Percentiles rank a stretch among this genome's conserved stretches.
Evolutionary conservation across 768 basidiomycete species (phyloP).

Genomic region (Macrolepiota albuminosa): DNA sequence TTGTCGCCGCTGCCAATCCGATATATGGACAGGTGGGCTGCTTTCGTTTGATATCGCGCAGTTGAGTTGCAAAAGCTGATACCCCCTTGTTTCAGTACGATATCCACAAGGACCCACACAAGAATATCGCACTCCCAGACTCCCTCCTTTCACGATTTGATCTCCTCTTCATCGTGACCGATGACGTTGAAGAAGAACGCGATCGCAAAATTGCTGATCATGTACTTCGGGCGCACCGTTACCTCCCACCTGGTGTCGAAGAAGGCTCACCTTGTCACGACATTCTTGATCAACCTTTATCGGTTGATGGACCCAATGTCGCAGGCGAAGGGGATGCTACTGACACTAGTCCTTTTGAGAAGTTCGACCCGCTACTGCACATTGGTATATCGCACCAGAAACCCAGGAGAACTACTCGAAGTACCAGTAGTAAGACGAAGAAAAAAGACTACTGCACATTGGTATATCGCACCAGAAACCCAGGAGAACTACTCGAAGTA

Average conservation of each 20-base stretch:
- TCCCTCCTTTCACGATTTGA: slow-evolving; percentile 99
- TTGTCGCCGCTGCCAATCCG: slow-evolving; percentile 97
- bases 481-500: slow-evolving; percentile 51
- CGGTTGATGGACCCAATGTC: slow-evolving; percentile 74
- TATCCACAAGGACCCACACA: slow-evolving; percentile 98
- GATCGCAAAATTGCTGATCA: slow-evolving; percentile 97
- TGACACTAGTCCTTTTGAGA: slow-evolving; percentile 87
- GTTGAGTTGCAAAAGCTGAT: background rate
- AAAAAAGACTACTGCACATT: slow-evolving; percentile 87
- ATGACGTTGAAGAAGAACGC: slow-evolving; percentile 93
- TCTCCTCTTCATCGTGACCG: slow-evolving; percentile 94
- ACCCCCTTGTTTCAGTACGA: slow-evolving; percentile 66
- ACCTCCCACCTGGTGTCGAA: slow-evolving; percentile 93
- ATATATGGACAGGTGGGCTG: slow-evolving; percentile 88
- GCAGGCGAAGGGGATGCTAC: slow-evolving; percentile 48
- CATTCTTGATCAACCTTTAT: slow-evolving; percentile 80
- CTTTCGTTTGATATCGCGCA: background rate
- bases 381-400: slow-evolving; percentile 57
- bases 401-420: slow-evolving; percentile 50
- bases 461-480: slow-evolving; percentile 52
- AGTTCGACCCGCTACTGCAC: slow-evolving; percentile 93
- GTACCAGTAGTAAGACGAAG: slow-evolving; percentile 49
- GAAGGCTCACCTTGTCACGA: slow-evolving; percentile 92
- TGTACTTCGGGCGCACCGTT: slow-evolving; percentile 95
- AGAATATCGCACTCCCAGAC: slow-evolving; percentile 97